phyloP scores from a whole-genome alignment of 768 basidiomycete species.

The Xerocomus spinulosus region DNA sequence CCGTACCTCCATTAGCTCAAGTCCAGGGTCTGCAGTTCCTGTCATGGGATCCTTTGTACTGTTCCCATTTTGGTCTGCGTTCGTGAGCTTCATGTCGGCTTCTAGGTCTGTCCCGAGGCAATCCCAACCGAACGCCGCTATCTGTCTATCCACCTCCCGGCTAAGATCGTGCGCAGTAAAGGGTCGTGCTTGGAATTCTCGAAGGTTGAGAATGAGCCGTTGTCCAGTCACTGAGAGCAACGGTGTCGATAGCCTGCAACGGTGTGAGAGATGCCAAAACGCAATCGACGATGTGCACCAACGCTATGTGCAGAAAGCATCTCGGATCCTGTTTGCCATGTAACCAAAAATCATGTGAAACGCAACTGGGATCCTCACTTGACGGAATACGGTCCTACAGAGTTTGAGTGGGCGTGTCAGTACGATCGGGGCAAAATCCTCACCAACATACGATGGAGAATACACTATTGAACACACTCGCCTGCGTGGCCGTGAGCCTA shows the following conservation, averaged over 20 bases:
- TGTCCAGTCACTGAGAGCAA: slow-evolving; percentile 14
- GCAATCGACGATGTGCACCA: not conserved
- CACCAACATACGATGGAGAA: slow-evolving; percentile 13
- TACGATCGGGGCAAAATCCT: not conserved
- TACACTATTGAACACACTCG: slow-evolving; percentile 2
- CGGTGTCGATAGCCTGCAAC: too few relatives aligned
- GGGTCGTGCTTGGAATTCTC: not conserved
- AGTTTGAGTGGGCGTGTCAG: not conserved
- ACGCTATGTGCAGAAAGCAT: slow-evolving; percentile 7
- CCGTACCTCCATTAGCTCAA: not conserved
- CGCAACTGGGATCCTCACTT: slow-evolving; percentile 1
- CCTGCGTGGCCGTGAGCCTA: not conserved
- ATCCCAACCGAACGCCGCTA: slow-evolving; percentile 3
- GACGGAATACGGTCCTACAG: slow-evolving; percentile 3
- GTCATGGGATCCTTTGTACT: not conserved
- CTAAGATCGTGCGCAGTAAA: slow-evolving; percentile 7
- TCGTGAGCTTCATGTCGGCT: not conserved
- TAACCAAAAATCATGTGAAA: not conserved
- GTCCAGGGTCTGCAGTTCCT: not conserved
- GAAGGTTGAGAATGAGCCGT: slow-evolving; percentile 18
- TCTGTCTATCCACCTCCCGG: slow-evolving; percentile 17
- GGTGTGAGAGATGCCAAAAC: not conserved
- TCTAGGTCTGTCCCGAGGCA: not conserved
- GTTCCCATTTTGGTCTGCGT: not conserved
- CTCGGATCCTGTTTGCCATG: slow-evolving; percentile 9